phyloP scores from a whole-genome alignment of 2,329 filamentous ascomycete genomes.

The Diaporthe caulivora region DNA sequence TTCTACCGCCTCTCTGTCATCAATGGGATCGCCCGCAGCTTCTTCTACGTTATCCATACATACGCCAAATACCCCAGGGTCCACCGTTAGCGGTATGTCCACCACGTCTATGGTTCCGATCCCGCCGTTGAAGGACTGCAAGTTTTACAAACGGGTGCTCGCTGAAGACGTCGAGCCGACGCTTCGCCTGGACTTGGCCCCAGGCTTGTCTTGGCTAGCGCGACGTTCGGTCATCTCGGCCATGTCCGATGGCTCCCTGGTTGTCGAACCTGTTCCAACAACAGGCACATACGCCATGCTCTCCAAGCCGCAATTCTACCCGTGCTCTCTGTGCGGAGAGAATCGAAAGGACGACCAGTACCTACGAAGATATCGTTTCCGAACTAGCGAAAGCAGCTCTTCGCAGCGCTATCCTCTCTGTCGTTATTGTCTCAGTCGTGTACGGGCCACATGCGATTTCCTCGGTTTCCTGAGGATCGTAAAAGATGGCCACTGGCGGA shows the following conservation, averaged over 20 bases:
- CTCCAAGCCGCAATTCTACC: slow-evolving; percentile 67
- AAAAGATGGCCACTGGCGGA: slow-evolving; percentile 91
- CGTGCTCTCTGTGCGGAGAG: slow-evolving; percentile 93
- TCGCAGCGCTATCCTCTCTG: slow-evolving; percentile 93
- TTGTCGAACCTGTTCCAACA: slow-evolving; percentile 88
- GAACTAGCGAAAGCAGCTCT: slow-evolving; percentile 86
- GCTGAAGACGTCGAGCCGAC: slow-evolving; percentile 96
- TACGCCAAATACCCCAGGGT: slow-evolving; percentile 70
- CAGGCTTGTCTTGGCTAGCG: slow-evolving; percentile 93
- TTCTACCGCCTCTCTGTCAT: slow-evolving; percentile 70
- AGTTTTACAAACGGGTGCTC: slow-evolving; percentile 92
- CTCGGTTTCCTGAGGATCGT: slow-evolving; percentile 91
- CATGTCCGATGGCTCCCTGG: slow-evolving; percentile 85
- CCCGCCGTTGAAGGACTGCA: slow-evolving; percentile 85
- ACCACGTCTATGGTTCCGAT: slow-evolving; percentile 53
- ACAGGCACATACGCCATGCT: slow-evolving; percentile 62
- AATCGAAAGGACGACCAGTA: slow-evolving; percentile 77
- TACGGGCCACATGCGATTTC: slow-evolving; percentile 92
- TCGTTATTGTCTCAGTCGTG: slow-evolving; percentile 84
- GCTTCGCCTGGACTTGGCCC: slow-evolving; percentile 87
- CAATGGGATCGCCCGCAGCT: slow-evolving; percentile 58
- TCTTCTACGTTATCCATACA: slow-evolving; percentile 66
- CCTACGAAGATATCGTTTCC: slow-evolving; percentile 86
- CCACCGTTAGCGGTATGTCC: slow-evolving; percentile 60
- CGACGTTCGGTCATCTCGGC: slow-evolving; percentile 86